Conservation (phyloP, 345 rosid genomes). For the Eucalyptus regnans region DNA sequence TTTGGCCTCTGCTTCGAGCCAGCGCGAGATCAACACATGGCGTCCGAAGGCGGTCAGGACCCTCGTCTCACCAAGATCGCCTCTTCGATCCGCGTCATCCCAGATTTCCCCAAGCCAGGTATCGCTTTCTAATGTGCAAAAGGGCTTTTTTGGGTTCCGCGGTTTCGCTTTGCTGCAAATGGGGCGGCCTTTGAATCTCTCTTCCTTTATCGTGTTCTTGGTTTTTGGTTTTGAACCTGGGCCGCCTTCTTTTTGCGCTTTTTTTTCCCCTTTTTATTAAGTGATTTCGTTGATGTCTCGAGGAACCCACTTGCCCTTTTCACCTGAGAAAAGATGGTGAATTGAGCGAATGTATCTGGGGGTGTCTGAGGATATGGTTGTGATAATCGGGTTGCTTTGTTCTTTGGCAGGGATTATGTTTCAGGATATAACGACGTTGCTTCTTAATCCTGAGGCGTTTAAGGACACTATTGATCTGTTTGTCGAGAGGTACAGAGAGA, state of each 20-base stretch:
- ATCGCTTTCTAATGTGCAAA: background rate
- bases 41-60: constrained; percentile 34
- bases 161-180: background rate
- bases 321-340: background rate
- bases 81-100: constrained; percentile 75
- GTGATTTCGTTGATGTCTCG: background rate
- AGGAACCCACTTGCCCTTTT: background rate
- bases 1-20: background rate
- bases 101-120: constrained; percentile 93
- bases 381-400: background rate
- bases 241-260: background rate
- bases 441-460: constrained; percentile 27
- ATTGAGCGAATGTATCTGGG: background rate
- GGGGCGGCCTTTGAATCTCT: background rate
- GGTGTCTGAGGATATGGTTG: background rate
- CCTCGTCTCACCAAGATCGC: constrained; percentile 54
- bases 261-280: background rate
- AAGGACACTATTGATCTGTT: constrained; percentile 36
- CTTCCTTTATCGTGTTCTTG: background rate
- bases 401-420: constrained; percentile 63
- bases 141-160: background rate
- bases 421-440: constrained; percentile 47
- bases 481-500: constrained; percentile 30
- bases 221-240: background rate
- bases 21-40: constrained; percentile 22